Percentiles rank a stretch among this genome's conserved stretches.
Evolutionary conservation across 2,329 filamentous ascomycete genomes (phyloP).

Genomic region (Colletotrichum sp.): DNA sequence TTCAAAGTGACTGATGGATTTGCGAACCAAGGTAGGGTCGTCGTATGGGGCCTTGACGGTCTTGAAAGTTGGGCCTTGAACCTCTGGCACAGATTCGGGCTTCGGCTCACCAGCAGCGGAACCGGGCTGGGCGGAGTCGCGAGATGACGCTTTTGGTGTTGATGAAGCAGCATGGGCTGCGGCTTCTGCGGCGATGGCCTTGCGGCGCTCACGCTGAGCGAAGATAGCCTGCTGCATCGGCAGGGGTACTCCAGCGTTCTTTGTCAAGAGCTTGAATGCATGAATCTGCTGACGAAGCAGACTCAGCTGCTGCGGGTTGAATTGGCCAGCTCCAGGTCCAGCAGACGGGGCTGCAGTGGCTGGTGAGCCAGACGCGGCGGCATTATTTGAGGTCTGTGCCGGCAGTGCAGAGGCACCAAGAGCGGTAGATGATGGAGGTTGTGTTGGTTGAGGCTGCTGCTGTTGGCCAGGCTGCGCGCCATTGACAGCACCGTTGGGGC

Average conservation of each 20-base stretch:
- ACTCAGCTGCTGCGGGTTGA: slow-evolving; percentile 79
- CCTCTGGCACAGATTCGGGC: slow-evolving; percentile 37
- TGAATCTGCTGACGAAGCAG: slow-evolving; percentile 85
- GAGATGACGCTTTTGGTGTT: slow-evolving; percentile 28
- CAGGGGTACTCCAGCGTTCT: slow-evolving; percentile 81
- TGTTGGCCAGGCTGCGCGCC: slow-evolving; percentile 45
- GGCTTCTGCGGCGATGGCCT: slow-evolving; percentile 56
- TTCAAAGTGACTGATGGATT: slow-evolving; percentile 77
- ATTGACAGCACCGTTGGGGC: slow-evolving; percentile 59
- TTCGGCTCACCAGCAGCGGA: slow-evolving; percentile 41
- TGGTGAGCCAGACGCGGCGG: slow-evolving; percentile 34
- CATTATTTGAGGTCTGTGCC: slow-evolving; percentile 23
- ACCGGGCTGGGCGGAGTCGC: slow-evolving; percentile 31
- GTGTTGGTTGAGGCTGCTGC: slow-evolving; percentile 35
- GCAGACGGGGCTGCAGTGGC: slow-evolving; percentile 33
- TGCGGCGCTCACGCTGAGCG: slow-evolving; percentile 71
- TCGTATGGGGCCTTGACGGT: slow-evolving; percentile 78
- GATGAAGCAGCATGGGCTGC: slow-evolving; percentile 43
- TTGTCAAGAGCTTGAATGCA: slow-evolving; percentile 88
- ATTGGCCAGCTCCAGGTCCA: slow-evolving; percentile 48
- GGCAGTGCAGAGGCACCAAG: slow-evolving; percentile 45
- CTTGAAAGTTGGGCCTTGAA: slow-evolving; percentile 63
- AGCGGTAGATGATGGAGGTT: slow-evolving; percentile 37
- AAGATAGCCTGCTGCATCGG: slow-evolving; percentile 85
- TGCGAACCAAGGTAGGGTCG: slow-evolving; percentile 50